phyloP scores from a whole-genome alignment of 495 filamentous ascomycete genomes.

The Lophiotrema nucula region DNA sequence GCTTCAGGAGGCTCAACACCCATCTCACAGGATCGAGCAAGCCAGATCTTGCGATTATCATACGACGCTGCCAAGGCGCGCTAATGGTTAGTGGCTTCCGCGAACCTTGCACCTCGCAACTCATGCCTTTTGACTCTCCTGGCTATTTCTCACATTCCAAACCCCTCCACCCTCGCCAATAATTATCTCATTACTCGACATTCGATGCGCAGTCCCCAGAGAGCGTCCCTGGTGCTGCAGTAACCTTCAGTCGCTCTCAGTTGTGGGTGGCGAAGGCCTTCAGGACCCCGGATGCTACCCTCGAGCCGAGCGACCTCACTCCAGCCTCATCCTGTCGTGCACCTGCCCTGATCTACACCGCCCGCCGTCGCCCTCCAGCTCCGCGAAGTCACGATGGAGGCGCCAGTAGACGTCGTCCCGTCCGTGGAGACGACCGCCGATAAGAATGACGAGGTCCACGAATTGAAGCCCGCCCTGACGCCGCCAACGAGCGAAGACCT shows the following conservation, averaged over 20 bases:
- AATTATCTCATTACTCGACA: too few species aligned
- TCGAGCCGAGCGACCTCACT: conserved; percentile 17
- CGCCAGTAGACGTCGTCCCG: conserved; percentile 20
- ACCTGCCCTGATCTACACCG: conserved; percentile 14
- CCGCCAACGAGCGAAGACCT: conserved; percentile 46
- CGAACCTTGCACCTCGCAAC: conserved; percentile 14
- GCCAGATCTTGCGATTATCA: too few species aligned
- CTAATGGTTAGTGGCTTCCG: too few species aligned
- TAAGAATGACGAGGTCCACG: conserved; percentile 17
- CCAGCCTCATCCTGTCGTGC: conserved; percentile 23
- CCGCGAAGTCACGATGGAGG: conserved; percentile 17
- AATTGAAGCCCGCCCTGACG: conserved; percentile 39
- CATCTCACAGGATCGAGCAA: too few species aligned
- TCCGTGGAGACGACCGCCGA: conserved; percentile 27
- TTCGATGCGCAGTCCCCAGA: too few species aligned
- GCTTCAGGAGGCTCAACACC: too few species aligned
- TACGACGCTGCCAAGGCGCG: too few species aligned
- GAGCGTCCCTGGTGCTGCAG: not conserved
- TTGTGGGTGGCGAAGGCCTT: conserved; percentile 19
- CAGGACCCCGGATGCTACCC: conserved; percentile 4
- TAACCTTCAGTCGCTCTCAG: not conserved
- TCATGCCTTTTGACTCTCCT: conserved; percentile 19
- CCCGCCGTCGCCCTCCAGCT: not conserved
- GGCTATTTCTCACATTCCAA: conserved; percentile 28
- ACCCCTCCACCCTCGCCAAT: conserved; percentile 11